phyloP scores from a whole-genome alignment of 768 basidiomycete species.

The Boletus eberwhitei region DNA sequence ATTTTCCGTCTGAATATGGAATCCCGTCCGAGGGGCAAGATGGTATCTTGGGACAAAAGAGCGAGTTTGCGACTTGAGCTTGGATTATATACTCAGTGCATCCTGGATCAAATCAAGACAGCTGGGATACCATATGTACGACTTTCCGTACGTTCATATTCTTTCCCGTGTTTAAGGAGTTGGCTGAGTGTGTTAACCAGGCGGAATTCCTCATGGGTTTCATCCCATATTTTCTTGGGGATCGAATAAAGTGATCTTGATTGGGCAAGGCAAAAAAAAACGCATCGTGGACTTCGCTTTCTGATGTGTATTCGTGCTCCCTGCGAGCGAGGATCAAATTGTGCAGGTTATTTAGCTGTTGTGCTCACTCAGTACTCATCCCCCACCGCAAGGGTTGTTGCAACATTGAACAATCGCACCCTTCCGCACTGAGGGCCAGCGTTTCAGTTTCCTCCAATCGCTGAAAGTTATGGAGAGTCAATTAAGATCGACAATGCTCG shows the following conservation, averaged over 20 bases:
- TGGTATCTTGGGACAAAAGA: conserved; percentile 16
- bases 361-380: conserved; percentile 22
- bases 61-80: conserved; percentile 9
- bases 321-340: not conserved
- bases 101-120: conserved; percentile 9
- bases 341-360: conserved; percentile 19
- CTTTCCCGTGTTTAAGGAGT: not conserved
- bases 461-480: conserved; percentile 9
- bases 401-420: conserved; percentile 6
- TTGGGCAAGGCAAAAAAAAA: conserved; percentile 18
- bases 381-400: not conserved
- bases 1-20: conserved; percentile 31
- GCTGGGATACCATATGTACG: conserved; percentile 17
- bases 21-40: conserved; percentile 20
- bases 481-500: conserved; percentile 6
- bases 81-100: not conserved
- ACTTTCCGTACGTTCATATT: conserved; percentile 18
- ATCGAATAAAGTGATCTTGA: conserved; percentile 17
- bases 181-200: conserved; percentile 3
- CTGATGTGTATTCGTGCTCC: conserved; percentile 12
- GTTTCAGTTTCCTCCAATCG: conserved; percentile 7
- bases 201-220: conserved; percentile 24
- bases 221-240: conserved; percentile 21
- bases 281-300: conserved; percentile 24
- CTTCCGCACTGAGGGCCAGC: conserved; percentile 21